Evolutionary conservation across 2,329 filamentous ascomycete species (phyloP).

Genomic region (Aspergillus terreus): DNA sequence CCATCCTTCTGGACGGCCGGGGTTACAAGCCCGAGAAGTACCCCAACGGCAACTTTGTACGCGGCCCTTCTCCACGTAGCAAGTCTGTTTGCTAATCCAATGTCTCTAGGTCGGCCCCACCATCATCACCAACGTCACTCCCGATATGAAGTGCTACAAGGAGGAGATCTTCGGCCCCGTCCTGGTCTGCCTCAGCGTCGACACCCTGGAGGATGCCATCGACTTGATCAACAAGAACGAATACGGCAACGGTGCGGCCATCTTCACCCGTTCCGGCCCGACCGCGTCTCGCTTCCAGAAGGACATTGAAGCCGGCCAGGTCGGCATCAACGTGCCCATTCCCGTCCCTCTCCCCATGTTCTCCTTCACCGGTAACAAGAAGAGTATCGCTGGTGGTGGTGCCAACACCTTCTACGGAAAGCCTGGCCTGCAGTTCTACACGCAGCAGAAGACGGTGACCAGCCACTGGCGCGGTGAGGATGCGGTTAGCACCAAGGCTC

Average conservation of each 20-base stretch:
- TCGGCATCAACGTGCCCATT: conserved; percentile 65
- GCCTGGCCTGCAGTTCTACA: conserved; percentile 91
- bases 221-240: conserved; percentile 63
- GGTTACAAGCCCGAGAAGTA: conserved; percentile 61
- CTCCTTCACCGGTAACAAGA: conserved; percentile 72
- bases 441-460: conserved; percentile 96
- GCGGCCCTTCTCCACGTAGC: conserved; percentile 17
- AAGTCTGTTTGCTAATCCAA: conserved; percentile 3
- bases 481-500: conserved; percentile 78
- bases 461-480: conserved; percentile 84
- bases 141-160: conserved; percentile 63
- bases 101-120: conserved; percentile 55
- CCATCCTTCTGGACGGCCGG: conserved; percentile 60
- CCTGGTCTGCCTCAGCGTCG: conserved; percentile 58
- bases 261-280: conserved; percentile 61
- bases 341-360: conserved; percentile 62
- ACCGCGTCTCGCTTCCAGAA: conserved; percentile 61
- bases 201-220: conserved; percentile 60
- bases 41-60: conserved; percentile 63
- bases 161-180: conserved; percentile 67
- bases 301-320: conserved; percentile 63
- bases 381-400: conserved; percentile 84
- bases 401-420: conserved; percentile 94
- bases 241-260: conserved; percentile 64
- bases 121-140: conserved; percentile 62